A percentile compares a stretch with the other conserved stretches of the same genome.
phyloP scores from a whole-genome alignment of 164 flowering plant species.

The Berberis vulgaris region DNA sequence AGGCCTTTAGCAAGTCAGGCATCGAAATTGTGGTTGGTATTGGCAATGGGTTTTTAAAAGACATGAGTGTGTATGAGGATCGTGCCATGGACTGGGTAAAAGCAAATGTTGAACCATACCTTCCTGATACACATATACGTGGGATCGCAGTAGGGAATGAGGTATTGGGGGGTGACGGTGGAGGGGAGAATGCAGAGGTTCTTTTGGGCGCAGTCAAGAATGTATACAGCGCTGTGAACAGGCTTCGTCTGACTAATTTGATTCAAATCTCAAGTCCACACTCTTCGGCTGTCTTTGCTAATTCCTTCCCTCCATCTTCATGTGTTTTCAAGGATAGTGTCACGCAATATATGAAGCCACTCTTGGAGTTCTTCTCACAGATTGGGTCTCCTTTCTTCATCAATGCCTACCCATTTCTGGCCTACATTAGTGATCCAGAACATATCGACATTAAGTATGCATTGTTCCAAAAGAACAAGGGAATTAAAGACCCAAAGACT shows the following conservation, averaged over 20 bases:
- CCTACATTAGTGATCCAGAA: conserved; percentile 58
- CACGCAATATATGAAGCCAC: conserved; percentile 53
- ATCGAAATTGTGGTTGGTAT: conserved; percentile 65
- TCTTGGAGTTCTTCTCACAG: conserved; percentile 57
- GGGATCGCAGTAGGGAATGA: conserved; percentile 89
- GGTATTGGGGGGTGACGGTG: conserved; percentile 40
- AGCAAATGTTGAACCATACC: conserved; percentile 56
- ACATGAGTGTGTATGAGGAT: conserved; percentile 53
- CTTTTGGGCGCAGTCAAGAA: conserved; percentile 61
- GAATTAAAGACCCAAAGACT: conserved; percentile 55
- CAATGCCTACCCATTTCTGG: conserved; percentile 80
- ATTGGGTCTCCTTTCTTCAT: conserved; percentile 65
- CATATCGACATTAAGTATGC: conserved; percentile 69
- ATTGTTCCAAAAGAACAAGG: conserved; percentile 44
- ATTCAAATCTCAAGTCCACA: conserved; percentile 63
- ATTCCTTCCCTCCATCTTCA: conserved; percentile 69
- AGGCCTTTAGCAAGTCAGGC: conserved; percentile 59
- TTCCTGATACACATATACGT: conserved; percentile 49
- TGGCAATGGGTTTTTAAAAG: conserved; percentile 49
- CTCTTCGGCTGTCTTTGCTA: conserved; percentile 62
- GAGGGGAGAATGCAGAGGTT: conserved; percentile 42
- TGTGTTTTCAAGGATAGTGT: conserved; percentile 55
- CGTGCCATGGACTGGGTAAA: conserved; percentile 65
- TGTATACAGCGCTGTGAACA: conserved; percentile 44
- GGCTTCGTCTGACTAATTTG: conserved; percentile 24